Evolutionary conservation across 805 yeast genomes (phyloP).

Genomic region (Debaryomyces prosopidis): DNA sequence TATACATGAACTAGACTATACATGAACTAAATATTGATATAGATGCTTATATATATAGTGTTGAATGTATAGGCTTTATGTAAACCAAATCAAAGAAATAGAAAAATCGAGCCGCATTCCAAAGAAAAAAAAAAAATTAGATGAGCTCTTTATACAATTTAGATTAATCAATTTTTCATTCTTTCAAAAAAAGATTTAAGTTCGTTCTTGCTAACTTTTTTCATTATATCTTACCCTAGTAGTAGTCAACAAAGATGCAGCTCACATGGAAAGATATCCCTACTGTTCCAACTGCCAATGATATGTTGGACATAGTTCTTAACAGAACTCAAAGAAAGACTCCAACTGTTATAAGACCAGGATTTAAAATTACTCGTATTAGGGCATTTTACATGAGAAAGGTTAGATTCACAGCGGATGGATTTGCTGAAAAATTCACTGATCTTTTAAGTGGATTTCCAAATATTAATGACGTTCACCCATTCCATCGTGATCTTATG

Average conservation of each 20-base stretch:
- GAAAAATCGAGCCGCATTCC: constrained; percentile 5
- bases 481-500: constrained; percentile 97
- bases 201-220: constrained; percentile 1
- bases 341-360: constrained; percentile 97
- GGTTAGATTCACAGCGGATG: constrained; percentile 94
- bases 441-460: constrained; percentile 90
- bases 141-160: constrained; percentile 2
- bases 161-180: not conserved
- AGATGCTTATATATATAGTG: not conserved
- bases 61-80: not conserved
- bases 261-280: constrained; percentile 98
- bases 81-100: constrained; percentile 5
- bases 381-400: constrained; percentile 98
- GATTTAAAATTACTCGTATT: constrained; percentile 94
- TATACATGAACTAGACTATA: no score
- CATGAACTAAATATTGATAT: no score
- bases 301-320: constrained; percentile 92
- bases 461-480: constrained; percentile 95
- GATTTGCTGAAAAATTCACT: constrained; percentile 88
- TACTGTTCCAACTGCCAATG: constrained; percentile 87
- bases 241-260: constrained; percentile 64
- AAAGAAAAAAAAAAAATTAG: constrained; percentile 6
- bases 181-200: constrained; percentile 1
- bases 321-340: constrained; percentile 98
- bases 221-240: constrained; percentile 1